phyloP scores from a whole-genome alignment of 2,329 filamentous ascomycete genomes.

The Phyllosticta citrichinensis region DNA sequence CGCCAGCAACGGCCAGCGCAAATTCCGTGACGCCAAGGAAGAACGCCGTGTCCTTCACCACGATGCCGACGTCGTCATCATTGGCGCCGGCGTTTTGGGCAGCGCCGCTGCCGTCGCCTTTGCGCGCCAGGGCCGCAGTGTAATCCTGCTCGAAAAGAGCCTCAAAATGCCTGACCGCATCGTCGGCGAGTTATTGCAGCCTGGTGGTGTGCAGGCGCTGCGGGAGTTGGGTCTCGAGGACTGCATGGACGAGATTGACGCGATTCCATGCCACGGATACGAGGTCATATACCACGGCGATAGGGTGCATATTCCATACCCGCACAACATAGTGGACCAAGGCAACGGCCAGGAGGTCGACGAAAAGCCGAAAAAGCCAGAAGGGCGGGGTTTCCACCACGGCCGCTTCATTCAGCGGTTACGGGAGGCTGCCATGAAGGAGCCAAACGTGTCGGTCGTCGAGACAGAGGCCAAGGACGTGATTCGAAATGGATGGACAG shows the following conservation, averaged over 20 bases:
- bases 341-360: constrained; percentile 17
- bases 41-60: constrained; percentile 43
- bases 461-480: constrained; percentile 78
- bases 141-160: constrained; percentile 79
- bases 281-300: constrained; percentile 73
- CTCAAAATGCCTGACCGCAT: constrained; percentile 92
- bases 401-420: constrained; percentile 83
- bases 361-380: constrained; percentile 41
- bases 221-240: constrained; percentile 66
- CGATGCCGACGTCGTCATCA: constrained; percentile 73
- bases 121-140: constrained; percentile 80
- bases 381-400: constrained; percentile 84
- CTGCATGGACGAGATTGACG: constrained; percentile 82
- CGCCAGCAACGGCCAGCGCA: not conserved
- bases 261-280: constrained; percentile 74
- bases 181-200: constrained; percentile 89
- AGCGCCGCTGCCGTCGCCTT: constrained; percentile 78
- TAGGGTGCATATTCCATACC: constrained; percentile 69
- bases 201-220: constrained; percentile 75
- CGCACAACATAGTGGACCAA: constrained; percentile 43
- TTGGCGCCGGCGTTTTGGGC: constrained; percentile 84
- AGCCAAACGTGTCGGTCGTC: constrained; percentile 79
- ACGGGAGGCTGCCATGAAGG: constrained; percentile 60
- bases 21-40: not conserved
- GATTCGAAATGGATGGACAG: constrained; percentile 57